phyloP scores from a whole-genome alignment of 805 yeast genomes.

The Lachancea meyersii region DNA sequence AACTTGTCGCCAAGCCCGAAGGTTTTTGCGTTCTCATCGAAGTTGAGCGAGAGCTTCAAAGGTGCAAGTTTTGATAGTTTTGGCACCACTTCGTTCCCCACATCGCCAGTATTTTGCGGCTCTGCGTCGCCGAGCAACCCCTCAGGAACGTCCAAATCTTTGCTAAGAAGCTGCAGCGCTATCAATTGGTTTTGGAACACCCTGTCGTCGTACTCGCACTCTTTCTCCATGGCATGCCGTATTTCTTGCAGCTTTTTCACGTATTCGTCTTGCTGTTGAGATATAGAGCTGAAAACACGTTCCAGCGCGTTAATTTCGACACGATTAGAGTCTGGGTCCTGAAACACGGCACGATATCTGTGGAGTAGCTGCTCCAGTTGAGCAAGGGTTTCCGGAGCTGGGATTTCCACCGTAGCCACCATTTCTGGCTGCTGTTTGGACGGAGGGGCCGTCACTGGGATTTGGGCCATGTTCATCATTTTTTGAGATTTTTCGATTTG shows the following conservation, averaged over 20 bases:
- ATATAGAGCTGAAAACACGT: conserved; percentile 35
- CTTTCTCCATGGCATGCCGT: conserved; percentile 19
- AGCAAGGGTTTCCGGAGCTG: conserved; percentile 22
- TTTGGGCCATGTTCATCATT: conserved; percentile 3
- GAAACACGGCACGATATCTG: conserved; percentile 29
- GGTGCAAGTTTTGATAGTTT: conserved; percentile 9
- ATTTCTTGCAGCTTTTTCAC: conserved; percentile 27
- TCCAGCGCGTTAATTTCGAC: conserved; percentile 42
- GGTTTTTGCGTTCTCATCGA: conserved; percentile 26
- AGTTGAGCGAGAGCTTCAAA: conserved; percentile 27
- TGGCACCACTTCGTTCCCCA: neutral
- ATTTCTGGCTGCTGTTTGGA: conserved; percentile 1
- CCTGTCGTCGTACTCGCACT: conserved; percentile 37
- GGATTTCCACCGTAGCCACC: conserved; percentile 13
- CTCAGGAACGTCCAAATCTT: conserved; percentile 59
- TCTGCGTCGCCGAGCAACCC: conserved; percentile 36
- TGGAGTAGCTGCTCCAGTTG: conserved; percentile 30
- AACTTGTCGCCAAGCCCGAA: conserved; percentile 31
- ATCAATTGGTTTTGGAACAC: conserved; percentile 53
- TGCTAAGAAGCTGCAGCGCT: conserved; percentile 58
- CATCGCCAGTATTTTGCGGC: neutral
- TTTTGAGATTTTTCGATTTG: neutral
- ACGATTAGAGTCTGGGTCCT: conserved; percentile 22
- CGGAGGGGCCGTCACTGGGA: conserved; percentile 4
- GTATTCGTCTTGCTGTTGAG: conserved; percentile 37